A percentile compares a stretch with the other conserved stretches of the same genome.
These are phyloP conservation scores for Lodderomyces jiufengensis DNA, from an alignment of 1,139 yeast species.

Conservation along the genomic window DNA sequence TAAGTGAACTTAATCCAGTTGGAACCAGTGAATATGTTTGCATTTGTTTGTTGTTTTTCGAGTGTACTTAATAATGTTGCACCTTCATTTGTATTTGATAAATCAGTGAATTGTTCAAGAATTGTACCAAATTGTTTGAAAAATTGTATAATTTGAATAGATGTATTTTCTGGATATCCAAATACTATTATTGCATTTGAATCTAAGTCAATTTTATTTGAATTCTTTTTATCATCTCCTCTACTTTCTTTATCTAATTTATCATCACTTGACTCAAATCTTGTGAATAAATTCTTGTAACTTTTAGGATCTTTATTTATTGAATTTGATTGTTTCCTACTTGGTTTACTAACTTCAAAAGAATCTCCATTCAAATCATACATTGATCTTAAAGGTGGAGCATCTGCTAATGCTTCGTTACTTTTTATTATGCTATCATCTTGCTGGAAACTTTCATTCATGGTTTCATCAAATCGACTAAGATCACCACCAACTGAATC, in stretches of 20 bases:
- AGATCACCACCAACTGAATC: constrained; percentile 21
- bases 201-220: constrained; percentile 13
- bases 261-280: constrained; percentile 15
- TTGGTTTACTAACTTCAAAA: constrained; percentile 19
- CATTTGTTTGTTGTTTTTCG: constrained; percentile 18
- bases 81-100: not conserved
- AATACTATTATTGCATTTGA: constrained; percentile 77
- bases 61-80: constrained; percentile 12
- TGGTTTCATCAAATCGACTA: constrained; percentile 29
- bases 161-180: constrained; percentile 80
- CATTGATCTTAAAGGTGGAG: constrained; percentile 61
- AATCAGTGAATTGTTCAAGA: constrained; percentile 57
- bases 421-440: constrained; percentile 19
- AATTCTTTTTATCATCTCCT: not conserved
- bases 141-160: constrained; percentile 65
- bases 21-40: constrained; percentile 76
- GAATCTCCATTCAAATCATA: constrained; percentile 53
- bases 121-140: constrained; percentile 80
- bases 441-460: constrained; percentile 22
- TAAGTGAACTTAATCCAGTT: constrained; percentile 89
- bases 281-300: constrained; percentile 45
- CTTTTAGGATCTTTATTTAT: constrained; percentile 46
- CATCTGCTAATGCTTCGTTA: constrained; percentile 15
- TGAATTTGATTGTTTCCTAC: constrained; percentile 29
- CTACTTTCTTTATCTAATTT: constrained; percentile 10